Evolutionary conservation across 2,329 filamentous ascomycete species (phyloP).

Genomic region (Trichoderma sp.): DNA sequence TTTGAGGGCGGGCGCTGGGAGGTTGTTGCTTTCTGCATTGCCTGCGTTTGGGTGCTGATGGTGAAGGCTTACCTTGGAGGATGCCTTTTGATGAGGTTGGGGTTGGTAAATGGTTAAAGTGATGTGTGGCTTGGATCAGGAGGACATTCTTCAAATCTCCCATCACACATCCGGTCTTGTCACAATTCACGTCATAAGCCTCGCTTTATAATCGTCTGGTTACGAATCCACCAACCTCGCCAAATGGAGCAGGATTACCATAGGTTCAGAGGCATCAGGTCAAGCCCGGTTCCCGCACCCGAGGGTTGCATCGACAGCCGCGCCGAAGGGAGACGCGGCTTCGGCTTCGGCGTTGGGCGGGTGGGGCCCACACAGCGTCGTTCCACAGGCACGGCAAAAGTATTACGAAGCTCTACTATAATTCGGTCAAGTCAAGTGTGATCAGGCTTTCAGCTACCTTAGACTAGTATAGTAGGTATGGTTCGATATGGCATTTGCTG

Average conservation of each 20-base stretch:
- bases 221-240: too few relatives aligned
- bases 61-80: background rate
- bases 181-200: background rate
- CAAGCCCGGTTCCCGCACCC: slow-evolving; percentile 11
- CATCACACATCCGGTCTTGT: too few relatives aligned
- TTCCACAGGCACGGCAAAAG: too few relatives aligned
- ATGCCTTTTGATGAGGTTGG: background rate
- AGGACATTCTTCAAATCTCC: background rate
- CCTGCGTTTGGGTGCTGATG: background rate
- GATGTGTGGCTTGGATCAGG: slow-evolving; percentile 3
- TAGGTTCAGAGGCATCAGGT: background rate
- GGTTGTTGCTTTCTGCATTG: background rate
- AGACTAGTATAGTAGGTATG: too few relatives aligned
- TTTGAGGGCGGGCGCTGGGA: background rate
- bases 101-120: background rate
- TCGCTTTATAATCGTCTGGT: background rate
- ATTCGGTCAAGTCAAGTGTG: too few relatives aligned
- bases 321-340: background rate
- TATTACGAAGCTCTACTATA: too few relatives aligned
- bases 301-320: background rate
- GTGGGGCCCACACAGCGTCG: background rate
- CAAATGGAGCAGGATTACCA: too few relatives aligned
- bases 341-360: slow-evolving; percentile 12
- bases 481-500: too few relatives aligned
- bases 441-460: too few relatives aligned